These are phyloP conservation scores for Saccharomyces hybrid DNA, from an alignment of 1,139 yeast species.

Conservation along the genomic window DNA sequence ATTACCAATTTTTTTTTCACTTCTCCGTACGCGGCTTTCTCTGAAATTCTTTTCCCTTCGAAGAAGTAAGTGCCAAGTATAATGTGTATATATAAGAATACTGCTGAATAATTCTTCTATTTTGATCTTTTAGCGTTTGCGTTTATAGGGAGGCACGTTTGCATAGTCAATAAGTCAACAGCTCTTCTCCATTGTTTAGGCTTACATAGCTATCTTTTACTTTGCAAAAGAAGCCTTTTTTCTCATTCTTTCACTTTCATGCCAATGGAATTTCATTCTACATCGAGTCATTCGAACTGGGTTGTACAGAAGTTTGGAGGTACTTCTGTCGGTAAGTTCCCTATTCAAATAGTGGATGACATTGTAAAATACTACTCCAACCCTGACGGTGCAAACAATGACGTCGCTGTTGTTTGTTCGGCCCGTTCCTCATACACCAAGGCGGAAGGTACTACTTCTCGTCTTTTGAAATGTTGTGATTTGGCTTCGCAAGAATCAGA, in stretches of 20 bases:
- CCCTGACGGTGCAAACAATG: constrained; percentile 32
- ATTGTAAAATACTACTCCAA: constrained; percentile 62
- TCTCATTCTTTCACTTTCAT: background rate
- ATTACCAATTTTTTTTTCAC: background rate
- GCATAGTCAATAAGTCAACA: background rate
- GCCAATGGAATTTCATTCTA: background rate
- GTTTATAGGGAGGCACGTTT: background rate
- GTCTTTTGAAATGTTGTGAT: constrained; percentile 78
- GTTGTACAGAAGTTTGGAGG: constrained; percentile 95
- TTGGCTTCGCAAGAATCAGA: constrained; percentile 49
- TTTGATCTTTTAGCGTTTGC: background rate
- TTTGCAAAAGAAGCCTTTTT: background rate
- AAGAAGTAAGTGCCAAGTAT: background rate
- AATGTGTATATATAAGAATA: background rate
- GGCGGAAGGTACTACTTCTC: constrained; percentile 89
- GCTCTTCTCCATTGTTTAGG: background rate
- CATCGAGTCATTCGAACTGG: constrained; percentile 41
- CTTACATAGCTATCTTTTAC: background rate
- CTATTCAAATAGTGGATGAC: constrained; percentile 73
- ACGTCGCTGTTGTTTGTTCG: constrained; percentile 91
- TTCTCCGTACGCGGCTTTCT: background rate
- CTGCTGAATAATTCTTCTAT: background rate
- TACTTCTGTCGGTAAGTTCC: constrained; percentile 94
- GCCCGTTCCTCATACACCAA: constrained; percentile 89
- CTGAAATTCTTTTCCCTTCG: background rate